Evolutionary conservation across 2,329 filamentous ascomycete species (phyloP).

Genomic region (Penicillium aurantiogriseum): DNA sequence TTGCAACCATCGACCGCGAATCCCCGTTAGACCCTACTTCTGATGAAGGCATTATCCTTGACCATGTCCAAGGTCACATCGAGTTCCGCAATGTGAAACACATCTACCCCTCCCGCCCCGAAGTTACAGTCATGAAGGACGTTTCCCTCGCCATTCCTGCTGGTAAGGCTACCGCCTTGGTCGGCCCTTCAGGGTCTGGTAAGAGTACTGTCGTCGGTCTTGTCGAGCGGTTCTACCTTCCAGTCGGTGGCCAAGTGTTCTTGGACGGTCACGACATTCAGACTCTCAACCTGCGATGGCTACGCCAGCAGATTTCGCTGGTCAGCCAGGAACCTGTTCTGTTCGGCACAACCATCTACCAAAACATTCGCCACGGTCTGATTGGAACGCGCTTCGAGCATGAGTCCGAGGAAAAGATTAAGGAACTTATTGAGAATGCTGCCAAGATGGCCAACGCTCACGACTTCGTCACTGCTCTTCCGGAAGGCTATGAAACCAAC

Average conservation of each 20-base stretch:
- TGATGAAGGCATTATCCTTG: slow-evolving; percentile 68
- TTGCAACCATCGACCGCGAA: slow-evolving; percentile 81
- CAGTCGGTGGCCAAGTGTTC: slow-evolving; percentile 73
- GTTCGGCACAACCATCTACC: slow-evolving; percentile 83
- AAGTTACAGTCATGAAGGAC: slow-evolving; percentile 83
- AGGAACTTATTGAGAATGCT: slow-evolving; percentile 71
- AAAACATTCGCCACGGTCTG: slow-evolving; percentile 87
- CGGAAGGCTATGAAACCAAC: slow-evolving; percentile 87
- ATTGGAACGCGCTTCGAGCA: slow-evolving; percentile 78
- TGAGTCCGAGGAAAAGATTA: slow-evolving; percentile 65
- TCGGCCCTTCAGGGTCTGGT: slow-evolving; percentile 89
- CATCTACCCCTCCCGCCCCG: slow-evolving; percentile 90
- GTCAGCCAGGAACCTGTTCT: slow-evolving; percentile 92
- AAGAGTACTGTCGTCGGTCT: slow-evolving; percentile 94
- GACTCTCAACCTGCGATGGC: slow-evolving; percentile 81
- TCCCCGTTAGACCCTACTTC: slow-evolving; percentile 80
- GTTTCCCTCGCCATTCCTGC: slow-evolving; percentile 78
- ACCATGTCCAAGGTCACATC: slow-evolving; percentile 72
- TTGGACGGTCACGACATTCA: slow-evolving; percentile 81
- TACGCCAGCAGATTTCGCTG: slow-evolving; percentile 86
- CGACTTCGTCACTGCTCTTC: slow-evolving; percentile 78
- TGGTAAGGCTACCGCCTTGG: slow-evolving; percentile 87
- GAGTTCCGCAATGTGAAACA: slow-evolving; percentile 81
- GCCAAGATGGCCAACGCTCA: slow-evolving; percentile 92
- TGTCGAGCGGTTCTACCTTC: slow-evolving; percentile 91